Percentiles rank a stretch among this genome's conserved stretches.
Conservation (phyloP, 441 rosid species). For the Brassica hybrid region DNA sequence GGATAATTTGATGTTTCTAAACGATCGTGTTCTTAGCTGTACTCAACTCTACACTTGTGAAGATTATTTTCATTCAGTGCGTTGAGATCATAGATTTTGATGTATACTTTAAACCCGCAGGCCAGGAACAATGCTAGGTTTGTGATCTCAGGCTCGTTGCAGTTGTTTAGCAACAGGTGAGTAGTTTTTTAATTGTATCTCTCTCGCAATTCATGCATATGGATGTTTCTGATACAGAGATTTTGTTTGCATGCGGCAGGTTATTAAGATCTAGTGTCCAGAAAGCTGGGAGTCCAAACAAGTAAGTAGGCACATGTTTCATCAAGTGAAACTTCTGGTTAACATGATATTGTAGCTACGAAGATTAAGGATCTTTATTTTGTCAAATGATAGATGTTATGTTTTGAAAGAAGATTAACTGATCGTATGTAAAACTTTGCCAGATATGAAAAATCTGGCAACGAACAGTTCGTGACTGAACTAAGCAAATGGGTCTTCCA, state of each 20-base stretch:
- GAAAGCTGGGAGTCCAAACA: constrained; percentile 74
- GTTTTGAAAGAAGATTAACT: constrained; percentile 28
- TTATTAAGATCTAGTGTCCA: constrained; percentile 69
- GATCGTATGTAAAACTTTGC: constrained; percentile 28
- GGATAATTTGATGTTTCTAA: constrained; percentile 7
- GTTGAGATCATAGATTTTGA: constrained; percentile 20
- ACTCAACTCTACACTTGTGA: constrained; percentile 8
- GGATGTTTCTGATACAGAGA: constrained; percentile 32
- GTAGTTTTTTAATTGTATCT: constrained; percentile 29
- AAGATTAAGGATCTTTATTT: background rate
- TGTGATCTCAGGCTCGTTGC: constrained; percentile 74
- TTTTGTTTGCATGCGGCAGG: constrained; percentile 49
- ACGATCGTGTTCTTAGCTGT: constrained; percentile 7
- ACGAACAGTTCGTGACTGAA: constrained; percentile 83
- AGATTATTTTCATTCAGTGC: background rate
- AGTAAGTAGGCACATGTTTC: constrained; percentile 26
- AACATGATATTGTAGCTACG: background rate
- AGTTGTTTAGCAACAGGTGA: constrained; percentile 73
- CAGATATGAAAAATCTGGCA: constrained; percentile 81
- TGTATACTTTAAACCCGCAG: constrained; percentile 47
- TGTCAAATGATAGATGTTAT: background rate
- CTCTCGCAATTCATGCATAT: constrained; percentile 10
- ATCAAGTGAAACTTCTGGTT: constrained; percentile 7
- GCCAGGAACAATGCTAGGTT: constrained; percentile 92
- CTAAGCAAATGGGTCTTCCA: constrained; percentile 92